Base-by-base conservation (phyloP, 2,329 filamentous ascomycete genomes). In the Lachnellula hyalina region DNA sequence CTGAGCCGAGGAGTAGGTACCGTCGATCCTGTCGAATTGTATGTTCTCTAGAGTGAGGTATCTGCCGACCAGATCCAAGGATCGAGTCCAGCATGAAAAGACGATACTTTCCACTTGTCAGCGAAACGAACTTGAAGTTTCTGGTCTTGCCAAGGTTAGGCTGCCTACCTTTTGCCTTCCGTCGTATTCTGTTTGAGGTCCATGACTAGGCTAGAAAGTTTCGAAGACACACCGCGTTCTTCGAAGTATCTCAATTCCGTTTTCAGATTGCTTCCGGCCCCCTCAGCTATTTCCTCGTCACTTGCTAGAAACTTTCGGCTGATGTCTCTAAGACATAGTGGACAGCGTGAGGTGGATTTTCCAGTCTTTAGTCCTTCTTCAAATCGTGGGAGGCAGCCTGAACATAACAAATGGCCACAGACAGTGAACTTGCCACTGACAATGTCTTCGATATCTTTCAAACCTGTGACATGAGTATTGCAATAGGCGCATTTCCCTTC, bases 321-420 rank as follows among this genome's bases (percentile, higher is more conserved):
- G 21, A 47, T 34, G 8, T 12, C 34, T 32, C 14, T n/a, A 12
- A n/a, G 14, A n/a, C 45, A 47, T 28, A 47, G 15, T 6, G 45
- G n/a, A n/a, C 45, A 47, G n/a, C 21, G 23, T 9, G 34, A 2
- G 12, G 14, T 12, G 15, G 21, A 15, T 17, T 47, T 11, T 8
- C 23, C 12, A 41, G 21, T 45, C 36, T 36, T 7, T 15, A 59
- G 47, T 2, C 47, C 35, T 7, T 35, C 8, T n/a, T 59, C 23
- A 34, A 49, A 57, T n/a, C 40, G 32, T 14, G 52, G 47, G 35
- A 52, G 17, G 32, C 59, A 61, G 28, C 36, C 47, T 4, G 40
- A 42, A 23, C 59, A 61, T 14, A 59, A 38, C 15, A 61, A 51
- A 38, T 61, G 59, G 5, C 59, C 59, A 38, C 59, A 59, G 21